Evolutionary conservation across 2,329 filamentous ascomycete species (phyloP).

Genomic region (Phyllosticta capitalensis): DNA sequence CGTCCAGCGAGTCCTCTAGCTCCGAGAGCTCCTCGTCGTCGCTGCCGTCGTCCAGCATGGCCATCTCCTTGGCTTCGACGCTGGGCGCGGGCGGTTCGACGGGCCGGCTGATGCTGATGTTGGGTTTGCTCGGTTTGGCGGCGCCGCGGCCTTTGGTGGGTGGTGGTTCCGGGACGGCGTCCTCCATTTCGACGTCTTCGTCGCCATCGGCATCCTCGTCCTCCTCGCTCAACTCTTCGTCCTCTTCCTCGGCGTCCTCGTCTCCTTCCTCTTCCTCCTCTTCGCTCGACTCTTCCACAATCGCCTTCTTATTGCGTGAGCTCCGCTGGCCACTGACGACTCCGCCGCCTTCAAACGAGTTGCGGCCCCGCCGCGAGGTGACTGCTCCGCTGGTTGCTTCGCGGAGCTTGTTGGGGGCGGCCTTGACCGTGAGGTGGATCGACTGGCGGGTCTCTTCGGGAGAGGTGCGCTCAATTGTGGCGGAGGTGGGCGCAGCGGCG

Average conservation of each 20-base stretch:
- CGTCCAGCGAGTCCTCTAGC: constrained; percentile 29
- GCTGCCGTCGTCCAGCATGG: constrained; percentile 37
- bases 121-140: constrained; percentile 24
- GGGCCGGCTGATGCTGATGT: constrained; percentile 24
- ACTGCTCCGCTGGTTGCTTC: constrained; percentile 33
- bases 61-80: constrained; percentile 41
- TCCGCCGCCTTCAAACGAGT: constrained; percentile 15
- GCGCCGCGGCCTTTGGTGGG: constrained; percentile 9
- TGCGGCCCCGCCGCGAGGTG: constrained; percentile 20
- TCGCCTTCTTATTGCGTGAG: constrained; percentile 29
- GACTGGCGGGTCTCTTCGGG: constrained; percentile 35
- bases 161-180: constrained; percentile 21
- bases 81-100: constrained; percentile 17
- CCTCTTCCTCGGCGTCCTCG: constrained; percentile 29
- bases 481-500: constrained; percentile 17
- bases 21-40: constrained; percentile 35
- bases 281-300: constrained; percentile 31
- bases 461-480: constrained; percentile 27
- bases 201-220: constrained; percentile 22
- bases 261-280: constrained; percentile 32
- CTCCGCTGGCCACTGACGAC: constrained; percentile 29
- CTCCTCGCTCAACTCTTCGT: constrained; percentile 29
- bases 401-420: constrained; percentile 39
- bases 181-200: constrained; percentile 15
- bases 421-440: constrained; percentile 41